These are phyloP conservation scores for Phoma sp. DNA, from an alignment of 2,329 filamentous ascomycete species.

Conservation along the genomic window DNA sequence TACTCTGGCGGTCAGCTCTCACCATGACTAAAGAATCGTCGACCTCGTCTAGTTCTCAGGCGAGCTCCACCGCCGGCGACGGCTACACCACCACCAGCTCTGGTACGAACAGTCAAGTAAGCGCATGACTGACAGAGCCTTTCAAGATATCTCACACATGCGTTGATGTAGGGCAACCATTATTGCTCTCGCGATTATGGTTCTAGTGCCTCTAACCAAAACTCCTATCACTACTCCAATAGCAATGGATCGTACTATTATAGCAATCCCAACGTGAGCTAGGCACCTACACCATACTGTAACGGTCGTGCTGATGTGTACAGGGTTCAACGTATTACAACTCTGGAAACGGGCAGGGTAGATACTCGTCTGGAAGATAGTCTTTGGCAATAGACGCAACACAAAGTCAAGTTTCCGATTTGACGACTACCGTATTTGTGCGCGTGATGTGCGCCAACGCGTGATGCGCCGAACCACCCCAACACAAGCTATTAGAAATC, in stretches of 20 bases:
- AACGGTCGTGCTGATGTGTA: not conserved
- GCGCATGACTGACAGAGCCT: not conserved
- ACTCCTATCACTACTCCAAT: conserved; percentile 53
- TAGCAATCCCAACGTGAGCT: conserved; percentile 44
- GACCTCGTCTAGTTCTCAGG: not conserved
- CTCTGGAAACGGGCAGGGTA: conserved; percentile 40
- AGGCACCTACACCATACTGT: not conserved
- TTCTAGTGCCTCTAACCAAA: conserved; percentile 41
- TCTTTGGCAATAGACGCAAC: too few species aligned
- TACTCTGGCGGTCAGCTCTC: not conserved
- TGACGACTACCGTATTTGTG: too few species aligned
- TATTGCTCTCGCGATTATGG: conserved; percentile 51
- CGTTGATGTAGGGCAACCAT: conserved; percentile 47
- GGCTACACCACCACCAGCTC: conserved; percentile 50
- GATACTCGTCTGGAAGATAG: conserved; percentile 39
- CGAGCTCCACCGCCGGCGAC: conserved; percentile 6
- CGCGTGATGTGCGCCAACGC: too few species aligned
- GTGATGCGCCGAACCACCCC: too few species aligned
- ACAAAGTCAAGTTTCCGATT: too few species aligned
- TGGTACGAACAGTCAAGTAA: conserved; percentile 51
- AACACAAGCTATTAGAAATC: too few species aligned
- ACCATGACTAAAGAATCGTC: not conserved
- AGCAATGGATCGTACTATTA: conserved; percentile 47
- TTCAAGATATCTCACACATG: not conserved
- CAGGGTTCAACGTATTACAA: conserved; percentile 51